Conservation (phyloP, 1,284 basidiomycete species). For the Cryptococcus wingfieldii region DNA sequence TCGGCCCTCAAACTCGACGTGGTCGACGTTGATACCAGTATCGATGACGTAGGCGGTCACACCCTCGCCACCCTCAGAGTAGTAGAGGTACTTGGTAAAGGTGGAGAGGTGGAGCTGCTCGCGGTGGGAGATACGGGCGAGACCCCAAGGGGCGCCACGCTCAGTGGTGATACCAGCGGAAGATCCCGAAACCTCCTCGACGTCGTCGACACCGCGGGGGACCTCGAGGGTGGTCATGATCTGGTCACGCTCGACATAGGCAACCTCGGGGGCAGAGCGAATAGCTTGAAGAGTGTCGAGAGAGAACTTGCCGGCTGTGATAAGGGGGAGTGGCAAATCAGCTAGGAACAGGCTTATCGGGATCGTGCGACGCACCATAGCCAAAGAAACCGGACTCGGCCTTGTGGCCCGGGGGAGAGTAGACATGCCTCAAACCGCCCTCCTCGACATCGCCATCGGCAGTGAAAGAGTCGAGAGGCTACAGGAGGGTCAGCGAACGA, state of each 20-base stretch:
- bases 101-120: slow-evolving; percentile 70
- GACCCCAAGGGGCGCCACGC: slow-evolving; percentile 87
- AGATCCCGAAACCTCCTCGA: slow-evolving; percentile 12
- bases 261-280: slow-evolving; percentile 82
- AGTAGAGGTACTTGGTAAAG: slow-evolving; percentile 81
- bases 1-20: slow-evolving; percentile 83
- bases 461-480: slow-evolving; percentile 35
- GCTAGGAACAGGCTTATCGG: neutral
- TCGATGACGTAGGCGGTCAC: slow-evolving; percentile 73
- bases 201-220: slow-evolving; percentile 39
- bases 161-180: slow-evolving; percentile 54
- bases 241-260: slow-evolving; percentile 89
- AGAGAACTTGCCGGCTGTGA: slow-evolving; percentile 79
- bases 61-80: slow-evolving; percentile 73
- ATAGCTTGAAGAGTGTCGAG: slow-evolving; percentile 70
- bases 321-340: slow-evolving; percentile 2
- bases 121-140: slow-evolving; percentile 92
- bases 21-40: slow-evolving; percentile 74
- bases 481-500: neutral
- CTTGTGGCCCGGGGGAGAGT: slow-evolving; percentile 24
- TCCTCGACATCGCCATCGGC: slow-evolving; percentile 29
- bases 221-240: slow-evolving; percentile 68
- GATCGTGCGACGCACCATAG: slow-evolving; percentile 35
- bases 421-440: slow-evolving; percentile 45
- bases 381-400: slow-evolving; percentile 37